Base-by-base conservation (phyloP, 2,329 filamentous ascomycete species). In the Cercospora brassicicola region DNA sequence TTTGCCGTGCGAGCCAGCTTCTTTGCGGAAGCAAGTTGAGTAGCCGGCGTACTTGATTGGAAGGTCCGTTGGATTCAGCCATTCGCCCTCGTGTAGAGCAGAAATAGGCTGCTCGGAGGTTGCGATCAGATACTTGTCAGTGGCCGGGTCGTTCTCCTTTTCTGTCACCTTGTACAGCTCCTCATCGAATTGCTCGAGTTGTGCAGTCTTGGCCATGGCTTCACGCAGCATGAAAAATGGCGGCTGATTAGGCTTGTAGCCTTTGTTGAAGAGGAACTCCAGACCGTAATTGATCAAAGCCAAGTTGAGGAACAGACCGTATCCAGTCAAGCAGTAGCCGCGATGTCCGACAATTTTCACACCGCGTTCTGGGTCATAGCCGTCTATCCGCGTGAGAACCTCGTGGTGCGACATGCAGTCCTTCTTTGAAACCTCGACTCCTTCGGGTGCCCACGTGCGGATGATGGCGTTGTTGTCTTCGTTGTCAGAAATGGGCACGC, bases 131-230 rank as follows among this genome's bases (percentile, higher is more conserved):
- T 89, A 89, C 83, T 97, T 97, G 82, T 98, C 95, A 61, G 91
- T 92, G 75, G 92, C 88, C 42, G 81, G 81, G 72, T 92, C 89
- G 75, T 96, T 93, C 67, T 92, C 91, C 78, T 91, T 91, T 73
- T 94, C 89, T 26, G 86, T 86, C 65, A 99, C 94, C 83, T 98
- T 98, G 86, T 99, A 99, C 62, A 99, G 84, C 81, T 98, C 94
- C 80, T 98, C 95, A 77, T 99, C 95, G 77, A 99, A 99, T 77
- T 97, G 92, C 74, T 95, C 93, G 28, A 99, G 88, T 82, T 99
- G 95, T 2, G 95, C 95, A 0, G 95, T 99, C 85, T 98, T 98
- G 69, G 91, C 94, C 95, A 99, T 99, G 79, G 93, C 90, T 61
- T 96, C 92, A 80, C 92, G 91, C 71, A 94, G 87, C 92, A 98